Evolutionary conservation across 1,139 yeast genomes (phyloP).

Genomic region (Pichia sp.): DNA sequence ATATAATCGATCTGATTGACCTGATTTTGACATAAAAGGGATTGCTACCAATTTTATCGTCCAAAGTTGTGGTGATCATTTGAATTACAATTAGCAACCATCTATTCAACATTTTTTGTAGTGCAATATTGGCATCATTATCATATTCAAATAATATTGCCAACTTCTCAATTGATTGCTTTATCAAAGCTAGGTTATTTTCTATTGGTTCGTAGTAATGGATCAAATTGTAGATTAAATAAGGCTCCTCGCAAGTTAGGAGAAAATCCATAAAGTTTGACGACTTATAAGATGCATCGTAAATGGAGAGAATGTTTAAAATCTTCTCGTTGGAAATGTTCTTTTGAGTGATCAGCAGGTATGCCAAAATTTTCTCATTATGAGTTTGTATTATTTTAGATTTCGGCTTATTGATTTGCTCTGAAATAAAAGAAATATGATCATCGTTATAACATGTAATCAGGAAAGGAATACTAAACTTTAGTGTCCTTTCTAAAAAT

Average conservation of each 20-base stretch:
- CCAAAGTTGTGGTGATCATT: slow-evolving; percentile 69
- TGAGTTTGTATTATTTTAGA: slow-evolving; percentile 23
- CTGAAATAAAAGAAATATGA: slow-evolving; percentile 51
- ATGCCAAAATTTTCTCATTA: slow-evolving; percentile 37
- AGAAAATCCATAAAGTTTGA: slow-evolving; percentile 35
- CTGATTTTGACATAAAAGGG: slow-evolving; percentile 66
- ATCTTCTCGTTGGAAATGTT: slow-evolving; percentile 42
- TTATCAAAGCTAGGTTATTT: slow-evolving; percentile 25
- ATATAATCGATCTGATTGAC: slow-evolving; percentile 67
- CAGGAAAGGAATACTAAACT: slow-evolving; percentile 61
- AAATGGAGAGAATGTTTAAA: slow-evolving; percentile 45
- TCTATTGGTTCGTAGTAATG: slow-evolving; percentile 18
- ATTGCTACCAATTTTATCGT: slow-evolving; percentile 61
- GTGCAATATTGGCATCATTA: slow-evolving; percentile 5
- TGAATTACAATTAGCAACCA: slow-evolving; percentile 74
- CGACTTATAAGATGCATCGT: slow-evolving; percentile 32
- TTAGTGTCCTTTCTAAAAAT: slow-evolving; percentile 61
- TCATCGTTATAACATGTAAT: slow-evolving; percentile 45
- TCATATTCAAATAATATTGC: slow-evolving; percentile 25
- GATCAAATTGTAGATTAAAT: slow-evolving; percentile 20
- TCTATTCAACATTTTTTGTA: slow-evolving; percentile 8
- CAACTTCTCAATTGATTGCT: slow-evolving; percentile 32
- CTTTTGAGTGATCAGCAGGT: slow-evolving; percentile 28
- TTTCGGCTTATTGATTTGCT: slow-evolving; percentile 22
- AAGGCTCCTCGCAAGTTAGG: slow-evolving; percentile 32